Conservation (phyloP, 2,329 filamentous ascomycete genomes). For the Byssothecium circinans region DNA sequence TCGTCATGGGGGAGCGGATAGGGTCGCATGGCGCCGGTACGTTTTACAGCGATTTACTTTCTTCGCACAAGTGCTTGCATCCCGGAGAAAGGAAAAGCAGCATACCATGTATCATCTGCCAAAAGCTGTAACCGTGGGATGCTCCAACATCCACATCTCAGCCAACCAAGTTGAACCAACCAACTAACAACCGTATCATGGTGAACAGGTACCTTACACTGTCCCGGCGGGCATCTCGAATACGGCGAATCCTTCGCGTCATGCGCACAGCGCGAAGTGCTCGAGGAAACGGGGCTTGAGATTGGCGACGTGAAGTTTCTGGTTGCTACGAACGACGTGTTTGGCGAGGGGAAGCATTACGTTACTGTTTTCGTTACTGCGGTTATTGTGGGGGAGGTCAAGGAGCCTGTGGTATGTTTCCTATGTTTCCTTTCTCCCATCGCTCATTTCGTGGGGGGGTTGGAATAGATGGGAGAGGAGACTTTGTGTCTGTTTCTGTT, state of each 20-base stretch:
- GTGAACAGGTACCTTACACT: constrained; percentile 62
- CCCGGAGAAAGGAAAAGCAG: background rate
- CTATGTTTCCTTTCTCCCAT: constrained; percentile 1
- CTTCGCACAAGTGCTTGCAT: background rate
- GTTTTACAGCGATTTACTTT: background rate
- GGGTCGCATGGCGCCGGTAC: constrained; percentile 52
- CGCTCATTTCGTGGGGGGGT: no score
- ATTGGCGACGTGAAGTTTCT: constrained; percentile 58
- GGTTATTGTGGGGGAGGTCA: constrained; percentile 50
- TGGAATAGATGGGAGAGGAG: no score
- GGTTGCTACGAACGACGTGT: constrained; percentile 68
- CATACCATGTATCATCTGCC: no score
- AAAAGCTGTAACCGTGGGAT: background rate
- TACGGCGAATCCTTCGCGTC: constrained; percentile 62
- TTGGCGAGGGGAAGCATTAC: constrained; percentile 70
- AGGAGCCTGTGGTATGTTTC: constrained; percentile 56
- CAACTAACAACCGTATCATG: no score
- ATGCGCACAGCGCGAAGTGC: constrained; percentile 67
- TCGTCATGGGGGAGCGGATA: constrained; percentile 52
- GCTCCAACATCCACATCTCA: background rate
- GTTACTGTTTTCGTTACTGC: constrained; percentile 70
- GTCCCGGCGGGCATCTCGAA: constrained; percentile 78
- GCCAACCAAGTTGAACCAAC: background rate
- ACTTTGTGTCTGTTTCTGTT: constrained; percentile 13
- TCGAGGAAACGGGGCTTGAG: constrained; percentile 67